phyloP scores from a whole-genome alignment of 441 rosid species.

The Populus hybrid region DNA sequence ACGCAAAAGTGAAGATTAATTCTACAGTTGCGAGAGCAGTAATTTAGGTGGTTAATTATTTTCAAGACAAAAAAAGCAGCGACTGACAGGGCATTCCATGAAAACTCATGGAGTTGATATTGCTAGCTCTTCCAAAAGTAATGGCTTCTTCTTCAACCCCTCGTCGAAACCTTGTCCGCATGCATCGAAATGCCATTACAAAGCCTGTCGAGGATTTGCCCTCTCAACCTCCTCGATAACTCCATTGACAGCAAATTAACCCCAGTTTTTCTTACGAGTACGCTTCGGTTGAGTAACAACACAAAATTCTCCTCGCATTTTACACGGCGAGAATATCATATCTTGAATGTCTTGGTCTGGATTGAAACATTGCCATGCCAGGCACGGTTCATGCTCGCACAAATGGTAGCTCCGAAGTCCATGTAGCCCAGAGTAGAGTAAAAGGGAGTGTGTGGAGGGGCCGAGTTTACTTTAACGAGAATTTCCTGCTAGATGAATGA shows the following conservation, averaged over 20 bases:
- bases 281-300: not conserved
- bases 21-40: not conserved
- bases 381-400: not conserved
- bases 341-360: not conserved
- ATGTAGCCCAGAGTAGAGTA: conserved; percentile 20
- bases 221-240: no score
- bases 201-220: no score
- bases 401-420: not conserved
- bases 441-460: conserved; percentile 10
- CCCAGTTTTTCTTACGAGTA: not conserved
- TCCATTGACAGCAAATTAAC: no score
- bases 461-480: conserved; percentile 15
- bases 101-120: not conserved
- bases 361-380: not conserved
- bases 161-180: no score
- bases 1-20: not conserved
- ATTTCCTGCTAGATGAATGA: conserved; percentile 13
- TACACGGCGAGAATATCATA: no score
- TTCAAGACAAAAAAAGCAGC: not conserved
- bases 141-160: not conserved
- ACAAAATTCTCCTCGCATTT: no score
- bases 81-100: not conserved
- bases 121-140: not conserved
- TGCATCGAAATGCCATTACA: not conserved
- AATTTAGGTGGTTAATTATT: not conserved